Evolutionary conservation across 2,329 filamentous ascomycete genomes (phyloP), one percentile per base, ranked within the genome.

Genomic region (Nothomitra cinnamomea): DNA sequence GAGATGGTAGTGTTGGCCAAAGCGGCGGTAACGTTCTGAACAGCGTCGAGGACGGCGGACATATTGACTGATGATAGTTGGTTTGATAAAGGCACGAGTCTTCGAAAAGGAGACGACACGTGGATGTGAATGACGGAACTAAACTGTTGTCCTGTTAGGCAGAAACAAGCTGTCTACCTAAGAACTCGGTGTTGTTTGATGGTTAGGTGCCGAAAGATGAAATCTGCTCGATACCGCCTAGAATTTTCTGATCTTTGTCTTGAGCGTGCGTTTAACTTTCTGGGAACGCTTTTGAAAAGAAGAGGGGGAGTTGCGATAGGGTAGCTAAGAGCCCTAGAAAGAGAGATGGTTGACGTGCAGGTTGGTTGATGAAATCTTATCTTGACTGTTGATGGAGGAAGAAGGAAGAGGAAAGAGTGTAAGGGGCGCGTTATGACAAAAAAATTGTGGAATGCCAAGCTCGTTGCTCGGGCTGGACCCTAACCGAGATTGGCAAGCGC

Each of bases 261-360:
- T 35, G 25, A 49, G 24, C 45, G 45, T 49, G 45, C 32, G 45
- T 35, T 49, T 32, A n/a, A 40, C 19, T 32, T 48, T 22, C 25
- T 36, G 50, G 50, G 50, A 52, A 49, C 45, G 24, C 45, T 49
- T 35, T 35, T n/a, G 32, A 28, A 52, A 43, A 41, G 32, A 32
- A 13, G 78, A 76, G 75, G 78, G 75, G 73, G 72, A 70, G 72
- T 72, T 59, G 60, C 75, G 21, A 49, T 49, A 88, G 85, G 85
- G 85, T 88, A 85, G 85, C 85, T 88, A 79, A 72, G 84, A 87
- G 85, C 85, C 85, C 85, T 88, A 88, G 84, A 73, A 32, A 72
- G 81, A 43, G 51, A 43, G 54, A 41, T 54, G 51, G 53, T 32
- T 53, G 56, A 49, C 21, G 21, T 45, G 50, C 22, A 43, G 40